Conservation (phyloP, 176 grass and related monocot genomes). For the Echinochloa phyllopogon region DNA sequence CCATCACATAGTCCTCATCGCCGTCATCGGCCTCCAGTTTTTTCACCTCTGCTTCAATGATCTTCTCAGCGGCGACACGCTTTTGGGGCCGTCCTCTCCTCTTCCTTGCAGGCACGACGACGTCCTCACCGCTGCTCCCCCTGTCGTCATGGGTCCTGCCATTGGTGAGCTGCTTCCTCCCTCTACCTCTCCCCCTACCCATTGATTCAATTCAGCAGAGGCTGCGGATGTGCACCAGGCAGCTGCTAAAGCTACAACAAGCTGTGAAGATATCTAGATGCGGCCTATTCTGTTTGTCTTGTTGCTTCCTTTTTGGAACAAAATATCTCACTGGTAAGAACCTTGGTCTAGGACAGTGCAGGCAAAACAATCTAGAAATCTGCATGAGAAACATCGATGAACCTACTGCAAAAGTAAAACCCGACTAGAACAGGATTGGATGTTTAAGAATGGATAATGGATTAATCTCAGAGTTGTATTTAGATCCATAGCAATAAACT, state of each 20-base stretch:
- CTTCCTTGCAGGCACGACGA: constrained; percentile 56
- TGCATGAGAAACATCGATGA: constrained; percentile 26
- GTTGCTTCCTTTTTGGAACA: constrained; percentile 32
- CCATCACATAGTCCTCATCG: constrained; percentile 42
- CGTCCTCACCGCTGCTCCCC: constrained; percentile 59
- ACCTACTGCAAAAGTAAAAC: constrained; percentile 7
- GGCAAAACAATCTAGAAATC: constrained; percentile 28
- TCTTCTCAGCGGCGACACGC: constrained; percentile 41
- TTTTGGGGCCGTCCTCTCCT: constrained; percentile 78
- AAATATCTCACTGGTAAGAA: constrained; percentile 12
- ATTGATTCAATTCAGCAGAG: constrained; percentile 40
- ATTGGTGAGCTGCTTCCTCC: constrained; percentile 55
- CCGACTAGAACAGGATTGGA: neutral
- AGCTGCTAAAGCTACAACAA: neutral
- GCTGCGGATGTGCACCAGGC: constrained; percentile 12
- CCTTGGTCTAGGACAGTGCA: neutral
- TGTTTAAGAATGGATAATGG: constrained; percentile 20
- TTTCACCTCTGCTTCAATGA: constrained; percentile 43
- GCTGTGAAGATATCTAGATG: neutral
- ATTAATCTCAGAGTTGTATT: neutral
- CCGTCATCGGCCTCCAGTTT: constrained; percentile 44
- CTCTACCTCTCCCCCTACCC: constrained; percentile 80
- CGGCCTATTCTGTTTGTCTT: constrained; percentile 4
- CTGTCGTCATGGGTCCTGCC: constrained; percentile 55
- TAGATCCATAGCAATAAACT: constrained; percentile 38